Conservation (phyloP, 305 asterid genomes). For the Solanum aculeatissimum region DNA sequence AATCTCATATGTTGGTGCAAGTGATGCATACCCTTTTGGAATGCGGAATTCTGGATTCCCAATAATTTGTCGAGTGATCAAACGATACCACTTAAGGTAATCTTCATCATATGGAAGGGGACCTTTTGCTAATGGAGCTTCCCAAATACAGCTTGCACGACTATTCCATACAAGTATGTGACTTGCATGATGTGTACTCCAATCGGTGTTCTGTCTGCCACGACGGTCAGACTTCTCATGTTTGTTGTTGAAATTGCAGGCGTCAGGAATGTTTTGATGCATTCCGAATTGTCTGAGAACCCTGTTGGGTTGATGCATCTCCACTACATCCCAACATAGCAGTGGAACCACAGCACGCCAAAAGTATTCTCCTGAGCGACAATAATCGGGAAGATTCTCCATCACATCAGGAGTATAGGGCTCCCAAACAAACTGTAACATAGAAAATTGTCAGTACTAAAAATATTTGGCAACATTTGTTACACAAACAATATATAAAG, state of each 20-base stretch:
- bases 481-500: too few species aligned
- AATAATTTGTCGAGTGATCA: not conserved
- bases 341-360: slow-evolving; percentile 83
- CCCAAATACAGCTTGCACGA: slow-evolving; percentile 33
- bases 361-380: slow-evolving; percentile 48
- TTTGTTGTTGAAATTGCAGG: slow-evolving; percentile 65
- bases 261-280: slow-evolving; percentile 42
- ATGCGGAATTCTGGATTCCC: not conserved
- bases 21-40: not conserved
- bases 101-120: slow-evolving; percentile 16
- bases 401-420: slow-evolving; percentile 46
- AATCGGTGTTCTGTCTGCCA: slow-evolving; percentile 66
- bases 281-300: slow-evolving; percentile 67
- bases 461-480: not conserved
- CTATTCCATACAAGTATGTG: slow-evolving; percentile 67
- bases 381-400: slow-evolving; percentile 54
- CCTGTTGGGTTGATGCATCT: slow-evolving; percentile 69
- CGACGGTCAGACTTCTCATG: slow-evolving; percentile 67
- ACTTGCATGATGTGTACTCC: slow-evolving; percentile 53
- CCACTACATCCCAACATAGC: slow-evolving; percentile 71
- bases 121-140: slow-evolving; percentile 25
- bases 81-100: not conserved
- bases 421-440: slow-evolving; percentile 67
- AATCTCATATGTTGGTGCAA: not conserved
- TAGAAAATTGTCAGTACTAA: not conserved